These are phyloP conservation scores for Chenopodium quinoa DNA, from an alignment of 148 eudicot genomes.

Conservation along the genomic window DNA sequence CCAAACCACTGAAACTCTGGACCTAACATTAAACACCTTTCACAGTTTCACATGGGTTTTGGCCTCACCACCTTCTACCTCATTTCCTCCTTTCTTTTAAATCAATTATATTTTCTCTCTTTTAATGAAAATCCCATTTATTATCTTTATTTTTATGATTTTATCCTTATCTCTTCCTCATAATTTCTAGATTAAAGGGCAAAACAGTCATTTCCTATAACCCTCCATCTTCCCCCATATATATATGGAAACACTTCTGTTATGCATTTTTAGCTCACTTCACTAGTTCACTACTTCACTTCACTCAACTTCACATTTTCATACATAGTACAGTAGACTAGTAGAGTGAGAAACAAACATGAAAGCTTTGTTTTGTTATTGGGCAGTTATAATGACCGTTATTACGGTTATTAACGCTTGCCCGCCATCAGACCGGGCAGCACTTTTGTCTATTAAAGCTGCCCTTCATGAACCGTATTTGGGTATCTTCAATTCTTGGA, in stretches of 20 bases:
- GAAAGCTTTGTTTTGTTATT: constrained; percentile 12
- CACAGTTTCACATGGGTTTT: constrained; percentile 25
- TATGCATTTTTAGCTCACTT: constrained; percentile 17
- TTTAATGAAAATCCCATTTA: neutral
- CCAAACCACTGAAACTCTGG: constrained; percentile 23
- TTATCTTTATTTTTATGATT: neutral
- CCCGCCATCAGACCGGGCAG: constrained; percentile 74
- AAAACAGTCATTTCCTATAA: constrained; percentile 11
- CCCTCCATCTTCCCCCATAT: constrained; percentile 12
- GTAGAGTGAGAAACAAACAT: constrained; percentile 1
- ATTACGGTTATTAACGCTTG: constrained; percentile 44
- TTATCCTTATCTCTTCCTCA: constrained; percentile 17
- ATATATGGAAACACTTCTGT: constrained; percentile 1
- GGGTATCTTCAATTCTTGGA: constrained; percentile 85
- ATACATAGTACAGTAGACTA: neutral
- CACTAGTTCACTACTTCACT: neutral
- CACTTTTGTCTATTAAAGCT: constrained; percentile 57
- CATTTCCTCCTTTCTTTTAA: neutral
- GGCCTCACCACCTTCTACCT: constrained; percentile 22
- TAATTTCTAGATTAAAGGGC: constrained; percentile 8
- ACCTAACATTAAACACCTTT: constrained; percentile 28
- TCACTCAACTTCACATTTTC: neutral
- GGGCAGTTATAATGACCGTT: constrained; percentile 34
- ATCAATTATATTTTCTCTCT: constrained; percentile 20
- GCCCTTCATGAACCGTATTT: constrained; percentile 63